Evolutionary conservation across 495 filamentous ascomycete species (phyloP), one percentile per base, ranked within the genome.

Genomic region (Talaromyces liani): DNA sequence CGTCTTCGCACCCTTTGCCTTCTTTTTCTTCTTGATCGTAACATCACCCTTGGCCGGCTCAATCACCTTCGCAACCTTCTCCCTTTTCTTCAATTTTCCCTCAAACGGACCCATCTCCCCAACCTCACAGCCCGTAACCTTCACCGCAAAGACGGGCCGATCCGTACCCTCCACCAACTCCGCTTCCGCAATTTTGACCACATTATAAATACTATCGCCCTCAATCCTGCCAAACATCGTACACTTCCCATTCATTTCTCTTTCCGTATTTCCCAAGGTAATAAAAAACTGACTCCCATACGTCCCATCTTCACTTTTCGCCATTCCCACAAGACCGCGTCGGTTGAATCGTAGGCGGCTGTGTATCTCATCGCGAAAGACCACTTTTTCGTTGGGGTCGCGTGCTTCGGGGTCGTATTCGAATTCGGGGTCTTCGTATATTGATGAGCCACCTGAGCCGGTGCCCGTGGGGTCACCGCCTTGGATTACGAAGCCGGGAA

Each of bases 241-340:
- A 71, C 97, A 96, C 84, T 91, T 88, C 63, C 89, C 90, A 57
- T 87, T 88, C 73, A 99, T 69, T 76, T 98, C 93, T 34, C 89
- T 84, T 60, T 91, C 88, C 60, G 89, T 89, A 31, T 82, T 87
- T 57, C 78, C 87, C 53, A 99, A 79, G 2, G 94, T 97, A 60
- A 99, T 84, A 75, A 99, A 99, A 79, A 98, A 98, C 78, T 99
- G 94, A 74, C 91, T 95, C 49, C 90, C 89, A 75, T 97, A 96
- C 31, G 88, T 87, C 14, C 81, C 80, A 65, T 84, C 81, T 67
- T 80, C 80, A 66, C 93, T 85, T 66, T 89, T 88, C 9, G 95
- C 94, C 93, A 98, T 83, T 10, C 92, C 94, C 64, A 99, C 74
- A 65, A 97, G 75, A 2, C 94, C 94, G 54, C 94, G 84, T 62